Percentiles rank a stretch among this genome's conserved stretches.
These are phyloP conservation scores for Ramicandelaber brevisporus DNA, from an alignment of 192 early-diverging fungal genomes.

Conservation along the genomic window DNA sequence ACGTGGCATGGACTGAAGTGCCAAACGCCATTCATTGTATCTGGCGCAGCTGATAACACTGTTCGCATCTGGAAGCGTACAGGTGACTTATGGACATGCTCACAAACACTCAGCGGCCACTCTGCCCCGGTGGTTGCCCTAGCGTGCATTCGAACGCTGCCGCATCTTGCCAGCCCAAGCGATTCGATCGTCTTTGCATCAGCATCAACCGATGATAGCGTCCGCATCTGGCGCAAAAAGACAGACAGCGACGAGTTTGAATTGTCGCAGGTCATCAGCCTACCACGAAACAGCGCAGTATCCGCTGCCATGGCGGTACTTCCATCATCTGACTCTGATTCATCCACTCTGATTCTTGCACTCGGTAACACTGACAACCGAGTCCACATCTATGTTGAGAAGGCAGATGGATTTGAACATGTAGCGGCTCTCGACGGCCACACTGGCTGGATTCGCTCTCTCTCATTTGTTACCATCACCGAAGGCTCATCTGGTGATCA, in stretches of 20 bases:
- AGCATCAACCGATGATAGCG: background rate
- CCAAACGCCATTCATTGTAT: slow-evolving; percentile 38
- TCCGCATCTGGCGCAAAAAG: background rate
- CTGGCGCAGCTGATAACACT: slow-evolving; percentile 57
- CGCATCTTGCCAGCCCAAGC: slow-evolving; percentile 3
- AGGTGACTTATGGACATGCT: slow-evolving; percentile 3
- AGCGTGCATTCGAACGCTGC: background rate
- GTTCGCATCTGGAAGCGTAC: slow-evolving; percentile 40
- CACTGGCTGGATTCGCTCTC: slow-evolving; percentile 72
- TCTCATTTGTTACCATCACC: slow-evolving; percentile 43
- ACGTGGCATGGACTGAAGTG: slow-evolving; percentile 10
- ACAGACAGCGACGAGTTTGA: slow-evolving; percentile 13
- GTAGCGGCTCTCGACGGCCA: slow-evolving; percentile 55
- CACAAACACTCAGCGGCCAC: slow-evolving; percentile 3
- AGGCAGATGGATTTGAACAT: slow-evolving; percentile 28
- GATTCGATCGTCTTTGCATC: slow-evolving; percentile 7
- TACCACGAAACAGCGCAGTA: slow-evolving; percentile 37
- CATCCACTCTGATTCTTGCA: slow-evolving; percentile 32
- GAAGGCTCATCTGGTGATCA: slow-evolving; percentile 11
- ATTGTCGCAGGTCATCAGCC: slow-evolving; percentile 40
- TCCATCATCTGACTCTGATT: slow-evolving; percentile 18
- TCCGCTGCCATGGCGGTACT: slow-evolving; percentile 36
- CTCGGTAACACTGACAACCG: slow-evolving; percentile 61
- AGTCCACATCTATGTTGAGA: slow-evolving; percentile 36
- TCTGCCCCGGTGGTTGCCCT: background rate